Evolutionary conservation across 305 asterid species (phyloP), one percentile per base, ranked within the genome.

Genomic region (Nicotiana rustica): DNA sequence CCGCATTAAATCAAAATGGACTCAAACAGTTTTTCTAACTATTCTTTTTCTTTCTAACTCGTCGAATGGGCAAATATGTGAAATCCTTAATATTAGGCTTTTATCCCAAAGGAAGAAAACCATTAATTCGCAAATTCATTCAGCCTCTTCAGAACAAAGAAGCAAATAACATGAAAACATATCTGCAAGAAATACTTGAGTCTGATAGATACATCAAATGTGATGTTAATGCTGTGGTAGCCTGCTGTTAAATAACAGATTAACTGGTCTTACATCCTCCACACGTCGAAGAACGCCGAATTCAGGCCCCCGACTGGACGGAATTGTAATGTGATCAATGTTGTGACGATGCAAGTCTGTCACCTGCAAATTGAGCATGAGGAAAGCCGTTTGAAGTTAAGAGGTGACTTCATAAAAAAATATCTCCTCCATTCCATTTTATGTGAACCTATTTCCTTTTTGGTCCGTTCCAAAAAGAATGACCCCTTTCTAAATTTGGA

Each of bases 281-380:
- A 96, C 98, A 6, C 99, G 93, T 78, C 85, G 92, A 87, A 96
- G 98, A 52, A 90, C 92, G 35, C 99, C 99, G 80, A 88, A 92
- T 55, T 93, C 90, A 33, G 93, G 84, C 52, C 99, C 99, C 57
- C 95, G 97, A n/a, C 90, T 85, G 59, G 98, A 93, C 65, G 97
- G 98, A 85, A 96, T 93, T 52, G 98, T 93, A 57, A 96, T 94
- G 83, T 94, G 98, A 90, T 96, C 99, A 67, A 96, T 94, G 80
- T 93, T 91, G 86, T 94, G 98, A 66, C 98, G 98, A 86, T 94
- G 99, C 83, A 96, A 88, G 88, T 96, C 98, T 10, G 97, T 94
- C 81, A 92, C 96, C 89, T 88, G 88, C 77, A 78, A 21, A 83
- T 70, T 82, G 52, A 65, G 21, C 33, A 78, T 52, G 47, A 15